Evolutionary conservation across 2,329 filamentous ascomycete genomes (phyloP), one percentile per base, ranked within the genome.

Genomic region (Verticillium alfalfae): DNA sequence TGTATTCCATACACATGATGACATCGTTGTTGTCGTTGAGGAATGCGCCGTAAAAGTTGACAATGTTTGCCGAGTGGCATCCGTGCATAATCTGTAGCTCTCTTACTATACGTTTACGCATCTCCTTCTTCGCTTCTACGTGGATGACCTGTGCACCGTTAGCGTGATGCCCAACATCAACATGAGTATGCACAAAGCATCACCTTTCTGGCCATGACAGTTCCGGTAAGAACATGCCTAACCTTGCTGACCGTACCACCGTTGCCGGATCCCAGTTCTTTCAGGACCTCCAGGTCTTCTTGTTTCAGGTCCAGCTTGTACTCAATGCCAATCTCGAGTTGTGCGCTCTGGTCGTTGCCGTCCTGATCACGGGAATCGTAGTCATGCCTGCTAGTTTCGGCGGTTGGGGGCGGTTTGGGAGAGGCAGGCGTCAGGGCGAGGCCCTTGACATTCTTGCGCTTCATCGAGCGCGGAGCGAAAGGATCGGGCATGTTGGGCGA

Each of bases 1-100:
- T 97, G 74, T 99, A 98, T 76, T 99, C 95, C 95, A 99, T 99
- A 76, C 95, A 99, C 89, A 99, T 94, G 69, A 98, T 96, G 63
- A 99, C 96, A 78, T 99, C 95, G 72, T 96, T 94, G 65, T 93
- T 93, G 72, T 96, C 91, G 73, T 97, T 98, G 71, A 98, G 85
- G 73, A 98, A 99, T 41, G 95, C 95, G 64, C 95, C 95, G 72
- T 98, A 98, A 76, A 97, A 99, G 60, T 90, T 97, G 64, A 99
- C 95, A 71, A 99, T 98, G 75, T 96, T 93, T 64, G 95, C 91
- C 26, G 92, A 97, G 72, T 97, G 95, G 77, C 95, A 99, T 71
- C 96, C 92, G 73, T 97, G 93, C 88, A 98, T 98, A 67, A 99
- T 97, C 73, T 97, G 93, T 59, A 99, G 85, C 76, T 99, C 95